phyloP scores from a whole-genome alignment of 2,329 filamentous ascomycete genomes.

The Endothia cerciana region DNA sequence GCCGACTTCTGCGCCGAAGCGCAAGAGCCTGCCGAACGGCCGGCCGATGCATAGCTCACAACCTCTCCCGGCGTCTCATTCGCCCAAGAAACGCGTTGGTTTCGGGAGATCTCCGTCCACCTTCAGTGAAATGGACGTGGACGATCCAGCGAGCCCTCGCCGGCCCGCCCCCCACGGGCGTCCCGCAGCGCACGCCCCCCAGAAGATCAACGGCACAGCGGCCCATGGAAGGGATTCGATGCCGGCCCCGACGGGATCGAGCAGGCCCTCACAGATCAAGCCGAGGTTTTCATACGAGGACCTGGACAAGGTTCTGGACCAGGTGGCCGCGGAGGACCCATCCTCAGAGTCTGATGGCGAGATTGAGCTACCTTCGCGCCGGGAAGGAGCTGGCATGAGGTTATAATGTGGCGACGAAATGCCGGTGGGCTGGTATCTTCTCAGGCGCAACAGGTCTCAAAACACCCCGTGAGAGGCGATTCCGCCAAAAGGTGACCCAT shows the following conservation, averaged over 20 bases:
- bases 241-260: constrained; percentile 55
- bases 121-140: constrained; percentile 53
- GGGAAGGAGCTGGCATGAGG: constrained; percentile 24
- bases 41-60: constrained; percentile 41
- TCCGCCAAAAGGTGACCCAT: neutral
- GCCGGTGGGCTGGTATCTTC: neutral
- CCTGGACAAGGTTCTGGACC: constrained; percentile 62
- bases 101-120: constrained; percentile 51
- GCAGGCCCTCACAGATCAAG: constrained; percentile 44
- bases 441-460: neutral
- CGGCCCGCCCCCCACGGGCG: constrained; percentile 33
- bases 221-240: constrained; percentile 45
- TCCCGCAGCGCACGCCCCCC: constrained; percentile 44
- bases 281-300: constrained; percentile 56
- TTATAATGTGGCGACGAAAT: neutral
- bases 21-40: constrained; percentile 56
- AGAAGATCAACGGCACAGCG: constrained; percentile 46
- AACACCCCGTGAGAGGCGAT: no score
- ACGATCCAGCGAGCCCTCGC: constrained; percentile 43
- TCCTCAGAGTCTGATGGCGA: constrained; percentile 63
- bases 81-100: constrained; percentile 49
- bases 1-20: constrained; percentile 50
- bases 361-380: constrained; percentile 51
- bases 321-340: constrained; percentile 53
- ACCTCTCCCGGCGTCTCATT: constrained; percentile 36